These are phyloP conservation scores for Dioscorea alata DNA, from an alignment of 106 monocot species.

Conservation along the genomic window DNA sequence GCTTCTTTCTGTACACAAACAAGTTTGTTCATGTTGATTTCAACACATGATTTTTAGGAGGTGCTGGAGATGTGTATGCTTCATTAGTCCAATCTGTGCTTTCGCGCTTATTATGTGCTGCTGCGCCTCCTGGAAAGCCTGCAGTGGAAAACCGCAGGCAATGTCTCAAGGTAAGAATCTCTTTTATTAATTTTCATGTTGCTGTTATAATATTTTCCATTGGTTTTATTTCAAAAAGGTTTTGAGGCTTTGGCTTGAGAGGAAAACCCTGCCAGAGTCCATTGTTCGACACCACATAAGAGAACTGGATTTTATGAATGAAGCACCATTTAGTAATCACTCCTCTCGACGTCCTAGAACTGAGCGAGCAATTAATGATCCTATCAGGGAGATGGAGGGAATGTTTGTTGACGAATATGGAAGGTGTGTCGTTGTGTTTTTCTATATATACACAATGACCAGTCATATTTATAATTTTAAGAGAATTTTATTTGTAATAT, in stretches of 20 bases:
- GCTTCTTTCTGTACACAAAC: background rate
- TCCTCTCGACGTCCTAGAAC: slow-evolving; percentile 65
- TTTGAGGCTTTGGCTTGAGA: slow-evolving; percentile 89
- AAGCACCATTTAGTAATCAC: slow-evolving; percentile 41
- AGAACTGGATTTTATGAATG: slow-evolving; percentile 66
- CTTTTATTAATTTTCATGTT: background rate
- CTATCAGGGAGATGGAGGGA: slow-evolving; percentile 89
- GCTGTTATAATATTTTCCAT: background rate
- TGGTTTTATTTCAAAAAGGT: slow-evolving; percentile 38
- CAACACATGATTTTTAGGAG: slow-evolving; percentile 38
- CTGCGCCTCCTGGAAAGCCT: slow-evolving; percentile 80
- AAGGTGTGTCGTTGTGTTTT: slow-evolving; percentile 37
- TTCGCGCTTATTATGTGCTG: slow-evolving; percentile 63
- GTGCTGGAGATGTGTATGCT: slow-evolving; percentile 65
- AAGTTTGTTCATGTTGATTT: background rate
- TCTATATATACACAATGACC: background rate
- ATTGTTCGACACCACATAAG: slow-evolving; percentile 63
- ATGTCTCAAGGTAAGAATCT: slow-evolving; percentile 76
- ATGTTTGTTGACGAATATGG: slow-evolving; percentile 99
- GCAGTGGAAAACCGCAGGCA: slow-evolving; percentile 86
- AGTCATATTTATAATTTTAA: too few relatives aligned
- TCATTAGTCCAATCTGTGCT: slow-evolving; percentile 73
- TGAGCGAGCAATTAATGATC: slow-evolving; percentile 87
- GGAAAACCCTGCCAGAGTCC: slow-evolving; percentile 77
- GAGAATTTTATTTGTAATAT: too few relatives aligned